These are phyloP conservation scores for Barnettozyma siamensis DNA, from an alignment of 805 yeast genomes.

Conservation along the genomic window DNA sequence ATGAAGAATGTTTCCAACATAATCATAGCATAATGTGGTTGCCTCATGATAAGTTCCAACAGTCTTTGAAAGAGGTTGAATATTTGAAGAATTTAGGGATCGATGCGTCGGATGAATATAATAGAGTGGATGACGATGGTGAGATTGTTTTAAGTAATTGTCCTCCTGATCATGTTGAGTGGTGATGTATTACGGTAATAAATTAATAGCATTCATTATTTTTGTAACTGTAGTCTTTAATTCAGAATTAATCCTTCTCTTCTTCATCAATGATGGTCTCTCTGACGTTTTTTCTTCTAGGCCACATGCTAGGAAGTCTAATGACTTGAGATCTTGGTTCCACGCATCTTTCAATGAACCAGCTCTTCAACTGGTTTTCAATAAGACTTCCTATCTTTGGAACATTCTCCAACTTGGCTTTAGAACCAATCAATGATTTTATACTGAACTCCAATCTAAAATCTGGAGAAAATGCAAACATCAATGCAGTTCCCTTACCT, in stretches of 20 bases:
- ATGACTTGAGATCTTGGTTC: conserved; percentile 90
- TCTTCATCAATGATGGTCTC: conserved; percentile 22
- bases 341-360: conserved; percentile 91
- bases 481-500: conserved; percentile 58
- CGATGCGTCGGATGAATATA: conserved; percentile 15
- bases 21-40: conserved; percentile 19
- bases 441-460: conserved; percentile 83
- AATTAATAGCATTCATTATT: not conserved
- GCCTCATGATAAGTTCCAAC: conserved; percentile 18
- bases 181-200: not conserved
- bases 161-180: conserved; percentile 21
- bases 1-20: conserved; percentile 23
- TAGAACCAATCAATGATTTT: conserved; percentile 86
- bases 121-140: conserved; percentile 20
- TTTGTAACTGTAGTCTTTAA: not conserved
- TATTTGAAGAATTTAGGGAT: conserved; percentile 21
- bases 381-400: conserved; percentile 86
- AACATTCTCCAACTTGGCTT: conserved; percentile 86
- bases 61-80: conserved; percentile 11
- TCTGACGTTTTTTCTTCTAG: conserved; percentile 53
- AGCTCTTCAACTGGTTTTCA: conserved; percentile 73
- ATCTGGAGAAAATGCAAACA: conserved; percentile 89
- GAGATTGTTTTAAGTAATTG: conserved; percentile 15
- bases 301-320: conserved; percentile 84
- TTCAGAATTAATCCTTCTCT: not conserved